Percentiles rank a stretch among this genome's conserved stretches.
Conservation (phyloP, 2,329 filamentous ascomycete genomes). For the Trichothecium roseum region DNA sequence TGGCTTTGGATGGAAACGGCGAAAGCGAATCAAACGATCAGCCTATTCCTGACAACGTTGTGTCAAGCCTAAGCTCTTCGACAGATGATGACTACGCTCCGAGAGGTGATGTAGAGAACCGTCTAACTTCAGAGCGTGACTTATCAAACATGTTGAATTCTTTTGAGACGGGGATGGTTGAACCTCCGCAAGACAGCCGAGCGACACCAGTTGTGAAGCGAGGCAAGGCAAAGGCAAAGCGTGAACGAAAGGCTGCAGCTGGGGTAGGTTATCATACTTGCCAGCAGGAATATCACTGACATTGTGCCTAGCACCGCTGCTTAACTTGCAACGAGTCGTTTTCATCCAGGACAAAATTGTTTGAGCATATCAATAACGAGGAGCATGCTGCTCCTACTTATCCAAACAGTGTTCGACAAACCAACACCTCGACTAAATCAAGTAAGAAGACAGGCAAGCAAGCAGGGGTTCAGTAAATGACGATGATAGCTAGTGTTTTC, state of each 20-base stretch:
- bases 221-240: slow-evolving; percentile 41
- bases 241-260: slow-evolving; percentile 33
- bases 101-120: slow-evolving; percentile 29
- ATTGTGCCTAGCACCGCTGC: slow-evolving; percentile 26
- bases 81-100: slow-evolving; percentile 35
- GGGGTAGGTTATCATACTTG: slow-evolving; percentile 19
- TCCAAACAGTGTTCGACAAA: not conserved
- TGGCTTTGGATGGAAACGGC: slow-evolving; percentile 11
- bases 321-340: slow-evolving; percentile 34
- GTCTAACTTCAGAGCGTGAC: slow-evolving; percentile 17
- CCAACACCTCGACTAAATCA: slow-evolving; percentile 23
- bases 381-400: slow-evolving; percentile 48
- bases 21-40: not conserved
- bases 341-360: slow-evolving; percentile 58
- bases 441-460: slow-evolving; percentile 18
- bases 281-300: not conserved
- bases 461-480: no score
- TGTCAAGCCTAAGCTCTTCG: not conserved
- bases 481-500: no score
- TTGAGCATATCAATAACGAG: slow-evolving; percentile 58
- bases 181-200: slow-evolving; percentile 5
- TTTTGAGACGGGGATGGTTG: slow-evolving; percentile 8
- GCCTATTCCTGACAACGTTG: not conserved
- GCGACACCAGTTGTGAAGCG: slow-evolving; percentile 25
- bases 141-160: not conserved